Percentiles rank a stretch among this genome's conserved stretches.
Conservation (phyloP, 805 yeast species). For the Clavispora vitiphila region DNA sequence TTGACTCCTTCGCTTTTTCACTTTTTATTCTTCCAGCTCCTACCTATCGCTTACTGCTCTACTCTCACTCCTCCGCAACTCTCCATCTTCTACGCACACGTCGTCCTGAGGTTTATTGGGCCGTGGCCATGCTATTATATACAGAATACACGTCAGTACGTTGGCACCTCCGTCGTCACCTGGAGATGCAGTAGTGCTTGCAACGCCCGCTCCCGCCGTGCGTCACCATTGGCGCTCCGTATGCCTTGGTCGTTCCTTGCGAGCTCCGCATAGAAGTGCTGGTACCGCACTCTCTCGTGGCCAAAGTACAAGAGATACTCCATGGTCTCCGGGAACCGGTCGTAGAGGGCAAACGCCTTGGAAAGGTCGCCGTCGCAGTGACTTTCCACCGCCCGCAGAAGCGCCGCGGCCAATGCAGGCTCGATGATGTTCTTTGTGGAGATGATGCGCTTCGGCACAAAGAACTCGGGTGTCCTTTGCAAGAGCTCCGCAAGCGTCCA, state of each 20-base stretch:
- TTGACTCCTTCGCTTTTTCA: too few relatives aligned
- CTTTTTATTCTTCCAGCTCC: too few relatives aligned
- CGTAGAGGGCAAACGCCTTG: constrained; percentile 26
- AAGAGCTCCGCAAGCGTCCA: constrained; percentile 15
- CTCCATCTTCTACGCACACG: too few relatives aligned
- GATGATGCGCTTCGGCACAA: constrained; percentile 26
- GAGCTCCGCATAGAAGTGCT: constrained; percentile 6
- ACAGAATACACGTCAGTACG: background rate
- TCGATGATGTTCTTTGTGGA: constrained; percentile 19
- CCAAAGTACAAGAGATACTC: constrained; percentile 23
- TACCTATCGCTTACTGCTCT: too few relatives aligned
- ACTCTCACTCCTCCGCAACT: too few relatives aligned
- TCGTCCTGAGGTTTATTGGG: too few relatives aligned
- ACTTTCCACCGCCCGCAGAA: constrained; percentile 16
- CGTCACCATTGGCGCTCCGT: constrained; percentile 12
- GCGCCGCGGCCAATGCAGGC: constrained; percentile 13
- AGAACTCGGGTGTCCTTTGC: constrained; percentile 22
- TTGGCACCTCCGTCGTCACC: constrained; percentile 1
- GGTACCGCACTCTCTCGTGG: constrained; percentile 14
- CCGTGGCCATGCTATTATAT: background rate
- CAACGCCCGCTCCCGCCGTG: constrained; percentile 19
- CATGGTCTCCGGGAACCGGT: constrained; percentile 29
- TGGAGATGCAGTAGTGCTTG: constrained; percentile 16
- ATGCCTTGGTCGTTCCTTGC: background rate
- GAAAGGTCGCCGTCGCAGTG: constrained; percentile 14